Percentiles rank a stretch among this genome's conserved stretches.
phyloP scores from a whole-genome alignment of 306 rosid genomes.

The Rosa persica region DNA sequence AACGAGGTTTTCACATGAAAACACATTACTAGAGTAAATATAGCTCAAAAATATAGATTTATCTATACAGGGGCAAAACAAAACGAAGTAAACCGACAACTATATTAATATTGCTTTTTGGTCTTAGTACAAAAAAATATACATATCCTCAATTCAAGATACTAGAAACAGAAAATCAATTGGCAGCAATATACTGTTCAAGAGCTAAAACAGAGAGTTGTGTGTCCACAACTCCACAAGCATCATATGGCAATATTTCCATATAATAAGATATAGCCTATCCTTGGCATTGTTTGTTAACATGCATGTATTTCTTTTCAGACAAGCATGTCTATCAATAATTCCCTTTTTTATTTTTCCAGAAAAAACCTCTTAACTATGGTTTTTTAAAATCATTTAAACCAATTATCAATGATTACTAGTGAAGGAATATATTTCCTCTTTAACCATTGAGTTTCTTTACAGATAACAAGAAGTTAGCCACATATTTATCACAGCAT shows the following conservation, averaged over 20 bases:
- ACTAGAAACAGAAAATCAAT: no score
- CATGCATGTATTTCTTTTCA: background rate
- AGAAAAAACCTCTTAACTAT: background rate
- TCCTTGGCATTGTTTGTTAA: background rate
- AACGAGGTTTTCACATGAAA: background rate
- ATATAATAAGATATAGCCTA: background rate
- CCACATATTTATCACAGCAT: background rate
- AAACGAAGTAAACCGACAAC: background rate
- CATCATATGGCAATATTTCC: background rate
- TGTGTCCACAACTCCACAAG: background rate
- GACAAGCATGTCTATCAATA: background rate
- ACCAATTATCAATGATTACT: background rate
- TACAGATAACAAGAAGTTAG: no score
- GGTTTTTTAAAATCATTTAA: background rate
- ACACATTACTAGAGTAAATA: background rate
- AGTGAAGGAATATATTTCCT: no score
- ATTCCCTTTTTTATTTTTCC: background rate
- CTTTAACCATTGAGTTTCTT: background rate
- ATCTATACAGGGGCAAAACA: background rate
- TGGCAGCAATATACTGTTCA: background rate
- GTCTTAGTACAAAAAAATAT: background rate
- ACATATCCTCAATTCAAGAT: background rate
- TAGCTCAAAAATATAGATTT: background rate
- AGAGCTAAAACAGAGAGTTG: background rate
- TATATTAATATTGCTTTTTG: background rate